Base-by-base conservation (phyloP, 139 green algal genomes). In the Bryopsis sp. region DNA sequence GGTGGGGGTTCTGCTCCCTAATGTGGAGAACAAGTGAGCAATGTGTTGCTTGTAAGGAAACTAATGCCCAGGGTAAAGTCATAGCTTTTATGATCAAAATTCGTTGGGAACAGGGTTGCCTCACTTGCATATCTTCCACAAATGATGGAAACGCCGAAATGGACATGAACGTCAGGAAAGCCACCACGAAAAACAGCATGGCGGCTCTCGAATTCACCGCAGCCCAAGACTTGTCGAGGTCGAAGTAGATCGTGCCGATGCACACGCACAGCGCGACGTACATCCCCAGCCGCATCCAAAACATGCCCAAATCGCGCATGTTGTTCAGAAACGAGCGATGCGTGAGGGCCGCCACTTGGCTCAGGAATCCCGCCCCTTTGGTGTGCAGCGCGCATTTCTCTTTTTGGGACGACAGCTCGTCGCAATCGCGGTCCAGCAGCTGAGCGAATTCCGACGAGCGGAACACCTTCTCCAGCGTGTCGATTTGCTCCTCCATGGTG, bases 91-190 rank as follows among this genome's bases (percentile, higher is more conserved):
- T n/a, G n/a, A n/a, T n/a, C n/a, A n/a, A n/a, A n/a, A n/a, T n/a
- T n/a, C n/a, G n/a, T n/a, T n/a, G n/a, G n/a, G n/a, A n/a, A n/a
- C n/a, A n/a, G n/a, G n/a, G n/a, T 75, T 26, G 2, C 34, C 29
- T 31, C 28, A 46, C 74, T 34, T 50, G 38, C 71, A 81, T 80
- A 69, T 85, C 77, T 67, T 90, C 84, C 2, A 79, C 72, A 68
- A 88, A 90, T 0, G 84, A 74, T n/a, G 83, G 83, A 73, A 89
- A 88, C 19, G 72, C 82, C 1, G 81, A 73, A 54, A 88, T 88
- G 72, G 67, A 68, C 81, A 89, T 88, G 74, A 90, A 90, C 43
- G 83, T 88, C 28, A 88, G 66, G 76, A 87, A 89, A 28, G 74
- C 77, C 1, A 77, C 69, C 24, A 84, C 71, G 57, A 90, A 87